Evolutionary conservation across 164 flowering plant genomes (phyloP), one percentile per base, ranked within the genome.

Genomic region (Vitis labrusca): DNA sequence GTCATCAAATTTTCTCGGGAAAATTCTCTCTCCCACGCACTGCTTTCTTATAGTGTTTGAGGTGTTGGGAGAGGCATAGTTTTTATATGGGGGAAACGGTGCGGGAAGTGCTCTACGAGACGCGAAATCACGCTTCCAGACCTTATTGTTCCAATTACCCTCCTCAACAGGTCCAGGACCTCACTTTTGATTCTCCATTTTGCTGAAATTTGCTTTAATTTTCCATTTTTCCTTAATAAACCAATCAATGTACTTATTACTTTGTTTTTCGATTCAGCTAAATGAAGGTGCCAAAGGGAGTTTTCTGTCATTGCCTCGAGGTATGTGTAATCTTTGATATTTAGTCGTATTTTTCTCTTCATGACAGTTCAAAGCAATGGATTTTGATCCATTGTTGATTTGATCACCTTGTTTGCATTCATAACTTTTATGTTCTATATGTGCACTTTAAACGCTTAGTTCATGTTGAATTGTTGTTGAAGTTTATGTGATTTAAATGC

Each of bases 31-130:
- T 37, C 44, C 44, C 44, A 3, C 5, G 44, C 44, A 37, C 44
- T 37, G 44, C 7, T 37, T 37, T 37, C 44, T 37, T 27, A 30
- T 62, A 73, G 68, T 63, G 68, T 55, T 67, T 57, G 61, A 63
- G 72, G 59, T 50, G 30, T 53, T 10, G 44, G 44, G 44, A 37
- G 44, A 37, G 44, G 7, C 44, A 37, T 0, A 3, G 44, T 37
- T 48, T 47, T 61, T 52, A 52, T 12, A 81, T 78, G 84, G 86
- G 62, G 44, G 85, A 77, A 5, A 11, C 66, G 0, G 81, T 64
- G 10, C 73, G 61, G 65, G 80, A 84, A 67, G 85, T 91, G 54
- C 83, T 92, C 0, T 94, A 80, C 77, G 94, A 94, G 82, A 85
- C 88, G 7, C 87, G 88, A 14, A 65, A 29, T 77, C 98, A 92